phyloP scores from a whole-genome alignment of 129 eudicot species.

The sunflower (Helianthus annuus) region DNA sequence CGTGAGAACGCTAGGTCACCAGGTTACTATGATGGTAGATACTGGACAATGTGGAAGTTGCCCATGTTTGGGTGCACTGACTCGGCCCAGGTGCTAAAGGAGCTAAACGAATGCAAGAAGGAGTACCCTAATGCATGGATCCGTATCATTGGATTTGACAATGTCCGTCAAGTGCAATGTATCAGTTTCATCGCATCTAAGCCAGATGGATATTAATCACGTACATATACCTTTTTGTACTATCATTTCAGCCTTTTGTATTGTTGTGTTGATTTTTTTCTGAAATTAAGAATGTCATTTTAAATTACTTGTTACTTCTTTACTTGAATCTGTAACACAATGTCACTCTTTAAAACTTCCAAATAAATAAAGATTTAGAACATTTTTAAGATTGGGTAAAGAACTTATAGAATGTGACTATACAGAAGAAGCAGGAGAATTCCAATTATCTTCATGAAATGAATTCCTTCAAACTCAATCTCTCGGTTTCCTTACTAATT shows the following conservation, averaged over 20 bases:
- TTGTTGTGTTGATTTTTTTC: background rate
- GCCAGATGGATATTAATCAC: constrained; percentile 39
- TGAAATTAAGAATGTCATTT: background rate
- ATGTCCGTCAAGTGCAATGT: constrained; percentile 72
- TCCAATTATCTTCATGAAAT: too few species aligned
- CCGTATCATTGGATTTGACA: constrained; percentile 75
- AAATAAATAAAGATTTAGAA: too few species aligned
- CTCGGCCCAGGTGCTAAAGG: constrained; percentile 51
- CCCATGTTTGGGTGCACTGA: constrained; percentile 84
- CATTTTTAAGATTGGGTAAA: too few species aligned
- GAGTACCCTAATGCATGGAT: constrained; percentile 52
- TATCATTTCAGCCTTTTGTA: background rate
- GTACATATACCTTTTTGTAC: background rate
- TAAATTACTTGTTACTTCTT: background rate
- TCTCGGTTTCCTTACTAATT: too few species aligned
- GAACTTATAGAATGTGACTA: too few species aligned
- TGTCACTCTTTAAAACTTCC: too few species aligned
- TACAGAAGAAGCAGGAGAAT: too few species aligned
- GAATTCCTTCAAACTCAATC: too few species aligned
- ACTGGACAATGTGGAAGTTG: constrained; percentile 90
- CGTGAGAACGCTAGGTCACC: constrained; percentile 60
- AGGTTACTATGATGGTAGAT: constrained; percentile 72
- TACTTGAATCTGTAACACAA: background rate
- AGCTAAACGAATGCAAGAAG: constrained; percentile 47
- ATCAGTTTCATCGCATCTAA: constrained; percentile 65